These are phyloP conservation scores for Paraphaeosphaeria sporulosa DNA, from an alignment of 2,329 filamentous ascomycete genomes.

Conservation along the genomic window DNA sequence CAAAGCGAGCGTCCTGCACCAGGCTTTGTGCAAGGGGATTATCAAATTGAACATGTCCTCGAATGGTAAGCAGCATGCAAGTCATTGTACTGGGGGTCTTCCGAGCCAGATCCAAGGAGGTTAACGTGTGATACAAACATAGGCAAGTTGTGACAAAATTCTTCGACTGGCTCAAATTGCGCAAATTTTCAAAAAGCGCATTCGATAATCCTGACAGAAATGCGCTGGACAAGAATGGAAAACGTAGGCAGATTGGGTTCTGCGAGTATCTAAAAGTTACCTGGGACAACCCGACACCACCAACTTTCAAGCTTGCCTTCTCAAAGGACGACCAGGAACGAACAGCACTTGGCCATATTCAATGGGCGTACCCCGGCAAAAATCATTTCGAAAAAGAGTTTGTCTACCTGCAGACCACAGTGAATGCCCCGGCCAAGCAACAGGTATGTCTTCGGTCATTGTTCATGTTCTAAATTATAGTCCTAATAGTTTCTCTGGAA, in stretches of 20 bases:
- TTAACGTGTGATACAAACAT: background rate
- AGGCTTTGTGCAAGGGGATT: background rate
- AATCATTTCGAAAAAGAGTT: background rate
- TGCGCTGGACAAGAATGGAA: background rate
- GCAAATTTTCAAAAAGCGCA: background rate
- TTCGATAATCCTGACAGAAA: background rate
- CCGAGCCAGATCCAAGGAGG: too few relatives aligned
- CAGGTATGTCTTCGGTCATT: background rate
- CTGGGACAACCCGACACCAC: background rate
- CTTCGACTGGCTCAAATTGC: background rate
- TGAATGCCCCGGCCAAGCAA: background rate
- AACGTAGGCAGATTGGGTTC: background rate
- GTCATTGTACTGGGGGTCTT: too few relatives aligned
- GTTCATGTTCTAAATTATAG: background rate
- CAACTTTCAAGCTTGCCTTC: background rate
- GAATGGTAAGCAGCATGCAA: background rate
- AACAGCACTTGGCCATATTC: background rate
- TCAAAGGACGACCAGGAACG: background rate
- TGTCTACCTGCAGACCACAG: background rate
- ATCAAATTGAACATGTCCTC: constrained; percentile 2
- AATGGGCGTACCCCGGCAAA: background rate
- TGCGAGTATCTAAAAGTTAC: background rate
- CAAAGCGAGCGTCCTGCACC: background rate
- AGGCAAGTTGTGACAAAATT: constrained; percentile 1
- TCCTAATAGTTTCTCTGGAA: background rate